Evolutionary conservation across 1,284 basidiomycete species (phyloP).

Genomic region (Pascua guehoae): DNA sequence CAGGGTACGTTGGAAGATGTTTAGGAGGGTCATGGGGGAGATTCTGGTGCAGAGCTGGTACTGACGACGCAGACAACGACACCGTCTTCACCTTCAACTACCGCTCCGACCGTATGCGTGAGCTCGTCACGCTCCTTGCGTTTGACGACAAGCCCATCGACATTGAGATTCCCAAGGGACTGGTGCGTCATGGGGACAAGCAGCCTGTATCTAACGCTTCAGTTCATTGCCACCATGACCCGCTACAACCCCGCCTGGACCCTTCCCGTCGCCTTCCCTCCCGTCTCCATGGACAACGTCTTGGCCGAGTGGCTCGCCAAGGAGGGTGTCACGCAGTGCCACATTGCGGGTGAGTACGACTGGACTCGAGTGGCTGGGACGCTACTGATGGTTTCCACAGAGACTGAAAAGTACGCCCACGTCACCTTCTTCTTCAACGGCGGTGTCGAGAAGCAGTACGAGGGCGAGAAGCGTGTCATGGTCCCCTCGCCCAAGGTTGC

Average conservation of each 20-base stretch:
- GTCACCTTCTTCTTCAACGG: constrained; percentile 97
- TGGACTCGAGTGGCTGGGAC: no score
- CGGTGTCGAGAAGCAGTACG: constrained; percentile 84
- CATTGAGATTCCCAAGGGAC: constrained; percentile 71
- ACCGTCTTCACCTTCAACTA: constrained; percentile 94
- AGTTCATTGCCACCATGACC: constrained; percentile 88
- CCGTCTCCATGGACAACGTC: constrained; percentile 83
- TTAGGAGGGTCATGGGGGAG: neutral
- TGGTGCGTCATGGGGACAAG: constrained; percentile 54
- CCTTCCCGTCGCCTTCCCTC: constrained; percentile 81
- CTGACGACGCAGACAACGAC: constrained; percentile 55
- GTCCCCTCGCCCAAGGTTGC: constrained; percentile 84
- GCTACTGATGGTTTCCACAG: constrained; percentile 43
- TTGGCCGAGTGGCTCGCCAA: constrained; percentile 82
- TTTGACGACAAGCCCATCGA: constrained; percentile 77
- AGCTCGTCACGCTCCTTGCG: constrained; percentile 75
- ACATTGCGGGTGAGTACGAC: constrained; percentile 64
- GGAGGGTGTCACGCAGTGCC: constrained; percentile 73
- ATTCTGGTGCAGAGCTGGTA: constrained; percentile 7
- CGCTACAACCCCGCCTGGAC: constrained; percentile 85
- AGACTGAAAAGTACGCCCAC: constrained; percentile 92
- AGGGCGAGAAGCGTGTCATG: constrained; percentile 77
- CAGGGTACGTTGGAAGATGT: constrained; percentile 57
- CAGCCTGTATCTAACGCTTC: neutral
- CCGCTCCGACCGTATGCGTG: constrained; percentile 88